phyloP scores from a whole-genome alignment of 345 rosid species.

The Arabidopsis suecica region DNA sequence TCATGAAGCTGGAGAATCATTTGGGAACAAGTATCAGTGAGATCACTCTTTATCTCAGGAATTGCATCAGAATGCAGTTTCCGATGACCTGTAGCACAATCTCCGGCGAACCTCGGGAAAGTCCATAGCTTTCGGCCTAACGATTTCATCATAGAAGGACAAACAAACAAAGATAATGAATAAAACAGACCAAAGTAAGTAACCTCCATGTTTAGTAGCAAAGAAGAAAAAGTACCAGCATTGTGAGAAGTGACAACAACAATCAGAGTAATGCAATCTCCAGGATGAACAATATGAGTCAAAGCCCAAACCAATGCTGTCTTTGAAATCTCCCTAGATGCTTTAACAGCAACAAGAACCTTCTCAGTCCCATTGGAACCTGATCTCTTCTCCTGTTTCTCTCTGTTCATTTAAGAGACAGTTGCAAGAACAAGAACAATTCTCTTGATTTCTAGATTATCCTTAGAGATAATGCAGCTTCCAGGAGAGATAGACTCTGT shows the following conservation, averaged over 20 bases:
- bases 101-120: constrained; percentile 92
- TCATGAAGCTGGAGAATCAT: constrained; percentile 98
- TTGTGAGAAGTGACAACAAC: constrained; percentile 82
- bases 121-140: constrained; percentile 89
- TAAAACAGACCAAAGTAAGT: constrained; percentile 1
- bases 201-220: constrained; percentile 12
- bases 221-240: constrained; percentile 56
- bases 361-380: constrained; percentile 64
- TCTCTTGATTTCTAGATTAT: constrained; percentile 3
- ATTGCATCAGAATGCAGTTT: constrained; percentile 68
- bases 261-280: constrained; percentile 87
- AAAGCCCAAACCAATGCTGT: constrained; percentile 96
- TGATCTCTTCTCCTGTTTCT: constrained; percentile 55
- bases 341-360: constrained; percentile 94
- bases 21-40: constrained; percentile 94
- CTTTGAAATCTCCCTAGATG: constrained; percentile 93
- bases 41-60: constrained; percentile 74
- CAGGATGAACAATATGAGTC: constrained; percentile 97
- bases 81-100: constrained; percentile 81
- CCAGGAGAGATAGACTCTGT: constrained; percentile 8
- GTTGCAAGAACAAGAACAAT: constrained; percentile 25
- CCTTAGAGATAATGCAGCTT: constrained; percentile 24
- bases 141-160: background rate
- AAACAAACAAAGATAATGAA: constrained; percentile 13
- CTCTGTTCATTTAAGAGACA: constrained; percentile 62